Base-by-base conservation (phyloP, 768 basidiomycete genomes). In the Podaxis sp. region DNA sequence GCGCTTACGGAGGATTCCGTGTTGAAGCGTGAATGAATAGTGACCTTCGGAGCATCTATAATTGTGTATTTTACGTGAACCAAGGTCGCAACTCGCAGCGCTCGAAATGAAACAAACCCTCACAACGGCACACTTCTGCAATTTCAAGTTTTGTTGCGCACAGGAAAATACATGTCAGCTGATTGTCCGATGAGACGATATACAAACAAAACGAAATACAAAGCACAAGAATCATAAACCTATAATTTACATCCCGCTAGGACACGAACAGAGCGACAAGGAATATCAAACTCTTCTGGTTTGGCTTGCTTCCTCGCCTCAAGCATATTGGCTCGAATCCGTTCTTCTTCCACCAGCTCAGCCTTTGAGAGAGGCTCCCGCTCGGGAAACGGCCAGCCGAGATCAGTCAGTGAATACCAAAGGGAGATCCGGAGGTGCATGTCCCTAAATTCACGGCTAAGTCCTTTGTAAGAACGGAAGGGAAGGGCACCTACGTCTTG, bases 321-420 rank as follows among this genome's bases (percentile, higher is more conserved):
- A 12, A 85, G 71, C 79, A 89, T 84, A 46, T 82, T 84, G 28
- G 83, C 82, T 64, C 86, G 82, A 44, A 86, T 73, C 38, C 88
- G 78, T 65, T 86, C 82, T 68, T 89, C 88, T 68, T 89, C 87
- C 38, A 88, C 82, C 4, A 88, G 76, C 70, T 90, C 88, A 17
- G 88, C 87, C 70, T 87, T 89, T 3, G 86, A 82, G 52, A 89
- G 73, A 8, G 87, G 84, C 57, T 88, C 88, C 57, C 85, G 81
- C 6, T 77, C 72, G 24, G 88, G 88, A 22, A 85, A 77, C 17
- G 75, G 67, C 84, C 85, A 89, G 36, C 87, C 86, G 24, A 88
- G 69, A 24, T 79, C 80, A 7, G 79, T 78, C 68, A 87, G 68
- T 61, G 87, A 88, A 67, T 81, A 83, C 88, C 88, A 90, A 7